Conservation (phyloP, 179 eudicot species). For the Beta lomatogona region DNA sequence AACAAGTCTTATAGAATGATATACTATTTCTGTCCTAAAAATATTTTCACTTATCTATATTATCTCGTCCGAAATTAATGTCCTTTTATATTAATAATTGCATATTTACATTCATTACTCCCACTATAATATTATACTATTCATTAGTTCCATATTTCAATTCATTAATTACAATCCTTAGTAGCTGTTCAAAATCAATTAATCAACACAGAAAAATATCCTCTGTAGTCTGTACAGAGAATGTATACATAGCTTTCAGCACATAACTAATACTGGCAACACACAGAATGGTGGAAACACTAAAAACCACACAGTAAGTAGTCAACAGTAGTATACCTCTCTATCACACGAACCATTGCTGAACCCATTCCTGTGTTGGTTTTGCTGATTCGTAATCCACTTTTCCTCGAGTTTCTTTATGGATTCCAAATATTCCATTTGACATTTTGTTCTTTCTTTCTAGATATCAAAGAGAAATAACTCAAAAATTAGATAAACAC, state of each 20-base stretch:
- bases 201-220: too few relatives aligned
- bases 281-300: neutral
- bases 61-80: too few relatives aligned
- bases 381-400: constrained; percentile 73
- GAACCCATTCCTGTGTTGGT: constrained; percentile 63
- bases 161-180: too few relatives aligned
- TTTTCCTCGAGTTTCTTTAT: constrained; percentile 95
- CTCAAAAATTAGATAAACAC: neutral
- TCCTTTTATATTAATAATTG: too few relatives aligned
- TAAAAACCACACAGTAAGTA: neutral
- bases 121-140: too few relatives aligned
- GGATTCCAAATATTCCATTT: constrained; percentile 98
- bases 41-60: too few relatives aligned
- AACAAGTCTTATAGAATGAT: too few relatives aligned
- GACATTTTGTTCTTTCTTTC: constrained; percentile 92
- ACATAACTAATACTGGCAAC: neutral
- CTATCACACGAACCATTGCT: constrained; percentile 38
- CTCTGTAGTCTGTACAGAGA: neutral
- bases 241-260: neutral
- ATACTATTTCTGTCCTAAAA: too few relatives aligned
- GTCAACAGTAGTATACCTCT: constrained; percentile 52
- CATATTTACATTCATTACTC: too few relatives aligned
- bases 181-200: too few relatives aligned
- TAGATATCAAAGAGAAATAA: constrained; percentile 26
- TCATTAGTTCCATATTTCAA: too few relatives aligned